These are phyloP conservation scores for Neurospora sp. DNA, from an alignment of 495 filamentous ascomycete species.

Conservation along the genomic window DNA sequence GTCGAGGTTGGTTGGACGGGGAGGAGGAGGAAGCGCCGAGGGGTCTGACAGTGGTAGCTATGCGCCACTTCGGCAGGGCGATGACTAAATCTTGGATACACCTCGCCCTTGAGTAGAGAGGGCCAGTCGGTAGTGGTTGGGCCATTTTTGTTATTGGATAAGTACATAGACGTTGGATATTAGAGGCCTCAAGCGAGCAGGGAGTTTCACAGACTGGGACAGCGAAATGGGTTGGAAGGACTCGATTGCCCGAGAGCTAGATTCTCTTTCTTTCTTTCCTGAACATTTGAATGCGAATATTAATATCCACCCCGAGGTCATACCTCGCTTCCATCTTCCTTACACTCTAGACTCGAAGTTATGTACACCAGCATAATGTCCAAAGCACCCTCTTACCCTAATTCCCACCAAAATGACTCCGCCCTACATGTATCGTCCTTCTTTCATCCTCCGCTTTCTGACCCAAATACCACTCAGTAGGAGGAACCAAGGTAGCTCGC, in stretches of 20 bases:
- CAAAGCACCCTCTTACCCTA: background rate
- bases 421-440: background rate
- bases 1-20: conserved; percentile 33
- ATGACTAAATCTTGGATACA: conserved; percentile 19
- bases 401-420: background rate
- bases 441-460: background rate
- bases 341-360: background rate
- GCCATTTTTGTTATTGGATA: background rate
- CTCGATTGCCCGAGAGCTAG: background rate
- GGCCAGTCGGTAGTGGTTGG: background rate
- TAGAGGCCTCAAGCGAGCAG: background rate
- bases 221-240: background rate
- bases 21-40: conserved; percentile 7
- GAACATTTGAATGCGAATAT: background rate
- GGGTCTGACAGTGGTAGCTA: conserved; percentile 28
- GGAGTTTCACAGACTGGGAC: background rate
- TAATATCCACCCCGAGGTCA: background rate
- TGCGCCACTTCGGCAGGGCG: conserved; percentile 32
- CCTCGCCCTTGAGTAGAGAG: background rate
- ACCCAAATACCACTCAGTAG: background rate
- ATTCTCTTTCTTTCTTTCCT: background rate
- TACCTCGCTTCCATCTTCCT: background rate
- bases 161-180: background rate
- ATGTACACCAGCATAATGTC: background rate
- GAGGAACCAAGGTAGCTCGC: background rate